Percentiles rank a stretch among this genome's conserved stretches.
These are phyloP conservation scores for Zangia roseola DNA, from an alignment of 768 basidiomycete genomes.

Conservation along the genomic window DNA sequence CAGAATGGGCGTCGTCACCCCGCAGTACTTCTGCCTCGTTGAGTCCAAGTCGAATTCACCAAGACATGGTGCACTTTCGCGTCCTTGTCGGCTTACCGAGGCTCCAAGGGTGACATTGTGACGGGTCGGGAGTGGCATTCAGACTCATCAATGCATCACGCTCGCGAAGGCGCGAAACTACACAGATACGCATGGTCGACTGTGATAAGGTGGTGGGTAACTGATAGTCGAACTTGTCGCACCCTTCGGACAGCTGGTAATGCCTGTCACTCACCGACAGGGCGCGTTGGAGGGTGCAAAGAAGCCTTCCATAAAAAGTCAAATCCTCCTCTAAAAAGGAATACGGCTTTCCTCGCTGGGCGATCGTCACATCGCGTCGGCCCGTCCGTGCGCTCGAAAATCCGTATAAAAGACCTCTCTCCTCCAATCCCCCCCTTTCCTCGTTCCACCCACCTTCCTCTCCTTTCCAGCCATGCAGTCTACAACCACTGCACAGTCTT, in stretches of 20 bases:
- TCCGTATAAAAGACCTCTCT: slow-evolving; percentile 34
- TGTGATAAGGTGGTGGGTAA: slow-evolving; percentile 12
- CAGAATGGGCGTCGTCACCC: not conserved
- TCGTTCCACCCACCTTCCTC: slow-evolving; percentile 42
- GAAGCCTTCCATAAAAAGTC: slow-evolving; percentile 30
- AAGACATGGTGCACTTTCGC: not conserved
- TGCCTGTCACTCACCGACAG: slow-evolving; percentile 27
- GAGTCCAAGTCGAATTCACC: not conserved
- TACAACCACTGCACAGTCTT: slow-evolving; percentile 23
- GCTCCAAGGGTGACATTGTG: slow-evolving; percentile 24
- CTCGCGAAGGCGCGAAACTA: not conserved
- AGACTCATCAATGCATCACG: not conserved
- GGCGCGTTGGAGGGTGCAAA: slow-evolving; percentile 25
- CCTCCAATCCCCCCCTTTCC: slow-evolving; percentile 38
- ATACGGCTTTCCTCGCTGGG: slow-evolving; percentile 27
- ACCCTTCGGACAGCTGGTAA: slow-evolving; percentile 14
- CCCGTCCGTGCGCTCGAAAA: slow-evolving; percentile 23
- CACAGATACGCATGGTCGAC: not conserved
- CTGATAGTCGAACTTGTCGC: slow-evolving; percentile 26
- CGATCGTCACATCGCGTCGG: slow-evolving; percentile 32
- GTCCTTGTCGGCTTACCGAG: slow-evolving; percentile 12
- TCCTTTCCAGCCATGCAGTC: slow-evolving; percentile 27
- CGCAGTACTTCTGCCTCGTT: too few species aligned
- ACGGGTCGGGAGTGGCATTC: slow-evolving; percentile 20
- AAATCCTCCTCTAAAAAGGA: slow-evolving; percentile 33